These are phyloP conservation scores for Trametes polyzona DNA, from an alignment of 1,284 basidiomycete species.

Conservation along the genomic window DNA sequence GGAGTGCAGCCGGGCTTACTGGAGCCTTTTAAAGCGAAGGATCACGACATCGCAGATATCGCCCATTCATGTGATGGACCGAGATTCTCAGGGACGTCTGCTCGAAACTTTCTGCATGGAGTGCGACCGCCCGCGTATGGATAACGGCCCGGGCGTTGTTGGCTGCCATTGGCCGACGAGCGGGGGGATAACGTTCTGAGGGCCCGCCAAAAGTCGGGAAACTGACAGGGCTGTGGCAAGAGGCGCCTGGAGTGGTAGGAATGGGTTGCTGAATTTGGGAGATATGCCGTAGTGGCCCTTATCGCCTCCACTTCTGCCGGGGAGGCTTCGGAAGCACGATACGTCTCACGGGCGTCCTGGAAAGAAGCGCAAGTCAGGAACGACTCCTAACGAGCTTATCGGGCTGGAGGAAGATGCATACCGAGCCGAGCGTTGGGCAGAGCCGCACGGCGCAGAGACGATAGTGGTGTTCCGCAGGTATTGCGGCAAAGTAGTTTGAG, in stretches of 20 bases:
- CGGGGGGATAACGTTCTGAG: too few relatives aligned
- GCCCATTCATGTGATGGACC: constrained; percentile 17
- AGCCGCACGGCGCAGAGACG: not conserved
- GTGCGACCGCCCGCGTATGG: not conserved
- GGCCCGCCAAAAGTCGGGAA: too few relatives aligned
- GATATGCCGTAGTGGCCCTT: not conserved
- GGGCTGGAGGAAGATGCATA: not conserved
- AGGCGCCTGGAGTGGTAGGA: not conserved
- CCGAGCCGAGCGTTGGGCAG: not conserved
- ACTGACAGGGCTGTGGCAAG: too few relatives aligned
- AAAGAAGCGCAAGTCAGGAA: not conserved
- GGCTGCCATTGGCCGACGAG: too few relatives aligned
- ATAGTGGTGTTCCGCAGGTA: not conserved
- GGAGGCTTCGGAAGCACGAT: not conserved
- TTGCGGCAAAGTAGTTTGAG: not conserved
- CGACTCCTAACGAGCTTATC: not conserved
- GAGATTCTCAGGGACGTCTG: constrained; percentile 17
- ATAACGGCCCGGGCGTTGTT: too few relatives aligned
- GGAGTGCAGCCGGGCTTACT: not conserved
- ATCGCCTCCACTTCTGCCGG: constrained; percentile 1
- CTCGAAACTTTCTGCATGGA: not conserved
- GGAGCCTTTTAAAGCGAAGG: constrained; percentile 5
- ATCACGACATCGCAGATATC: constrained; percentile 19
- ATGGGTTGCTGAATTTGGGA: not conserved
- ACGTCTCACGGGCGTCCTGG: not conserved